Evolutionary conservation across 2,329 filamentous ascomycete species (phyloP).

Genomic region (Ceratocystis albifundus): DNA sequence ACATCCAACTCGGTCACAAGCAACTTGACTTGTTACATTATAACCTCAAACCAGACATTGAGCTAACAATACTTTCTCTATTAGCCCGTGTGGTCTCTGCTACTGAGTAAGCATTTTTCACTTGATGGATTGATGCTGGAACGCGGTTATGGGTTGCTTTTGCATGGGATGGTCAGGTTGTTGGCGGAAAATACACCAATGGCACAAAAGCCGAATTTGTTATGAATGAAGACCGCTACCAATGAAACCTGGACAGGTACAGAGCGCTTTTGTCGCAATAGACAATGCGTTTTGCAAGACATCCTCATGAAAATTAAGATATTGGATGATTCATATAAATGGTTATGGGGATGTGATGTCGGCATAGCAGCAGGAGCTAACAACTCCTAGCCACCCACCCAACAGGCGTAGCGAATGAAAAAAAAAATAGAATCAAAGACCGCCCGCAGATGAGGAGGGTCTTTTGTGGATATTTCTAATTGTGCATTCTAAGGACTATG

Average conservation of each 20-base stretch:
- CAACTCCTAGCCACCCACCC: slow-evolving; percentile 16
- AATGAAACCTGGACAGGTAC: slow-evolving; percentile 18
- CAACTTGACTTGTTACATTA: too few relatives aligned
- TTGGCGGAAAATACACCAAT: slow-evolving; percentile 23
- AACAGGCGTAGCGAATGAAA: slow-evolving; percentile 4
- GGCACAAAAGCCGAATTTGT: slow-evolving; percentile 23
- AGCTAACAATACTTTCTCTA: slow-evolving; percentile 17
- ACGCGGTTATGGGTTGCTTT: slow-evolving; percentile 23
- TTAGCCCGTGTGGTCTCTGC: slow-evolving; percentile 22
- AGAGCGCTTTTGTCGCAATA: slow-evolving; percentile 21
- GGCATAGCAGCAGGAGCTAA: slow-evolving; percentile 9
- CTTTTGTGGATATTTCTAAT: neutral
- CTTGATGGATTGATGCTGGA: slow-evolving; percentile 21
- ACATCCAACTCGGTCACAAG: neutral
- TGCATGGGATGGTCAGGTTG: slow-evolving; percentile 22
- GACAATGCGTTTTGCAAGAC: slow-evolving; percentile 20
- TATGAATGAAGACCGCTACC: slow-evolving; percentile 20
- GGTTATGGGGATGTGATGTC: slow-evolving; percentile 14
- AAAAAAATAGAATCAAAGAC: slow-evolving; percentile 19
- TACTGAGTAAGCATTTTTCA: slow-evolving; percentile 20
- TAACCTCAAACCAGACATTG: neutral
- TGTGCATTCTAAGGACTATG: too few relatives aligned
- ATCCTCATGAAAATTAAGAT: slow-evolving; percentile 12
- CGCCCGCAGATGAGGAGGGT: slow-evolving; percentile 22
- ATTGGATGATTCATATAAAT: slow-evolving; percentile 5